Evolutionary conservation across 768 basidiomycete genomes (phyloP), one percentile per base, ranked within the genome.

Genomic region (Collybia sp.): DNA sequence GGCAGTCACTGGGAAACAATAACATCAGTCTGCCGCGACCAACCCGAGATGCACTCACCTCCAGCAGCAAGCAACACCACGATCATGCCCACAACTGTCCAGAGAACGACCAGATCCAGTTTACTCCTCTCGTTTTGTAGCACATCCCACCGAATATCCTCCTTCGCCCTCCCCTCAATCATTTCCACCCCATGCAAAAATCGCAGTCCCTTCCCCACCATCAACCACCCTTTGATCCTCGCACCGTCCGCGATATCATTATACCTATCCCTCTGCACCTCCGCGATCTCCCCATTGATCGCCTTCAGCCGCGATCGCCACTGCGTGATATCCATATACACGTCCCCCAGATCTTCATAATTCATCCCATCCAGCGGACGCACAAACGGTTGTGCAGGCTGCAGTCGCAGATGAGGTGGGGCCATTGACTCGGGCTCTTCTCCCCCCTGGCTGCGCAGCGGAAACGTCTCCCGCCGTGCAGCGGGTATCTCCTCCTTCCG

Each of bases 101-200:
- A 88, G 52, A 85, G 76, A 2, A 74, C 71, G 25, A 71, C 47
- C 16, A 60, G 59, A 51, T 80, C 76, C 48, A 76, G 49, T 41
- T 59, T 44, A 31, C 66, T 73, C 33, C 76, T 67, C 59, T 80
- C 75, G 49, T 76, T 71, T 61, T 87, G 85, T 41, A 91, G 65
- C 18, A 86, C 80, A 47, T 83, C 80, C 88, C 88, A 93, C 44
- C 84, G 66, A 31, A 93, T 79, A 59, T 91, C 88, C 56, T 91
- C 88, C 61, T 87, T 89, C 12, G 87, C 83, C 48, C 85, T 67
- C 1, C 89, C 89, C 57, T 88, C 83, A 17, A 93, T 88, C 31
- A 85, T 65, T 58, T 85, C 68, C 5, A 85, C 62, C 2, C 80
- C 80, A 25, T 79, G 80, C 19, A 91, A 59, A 53, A 72, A 75